These are phyloP conservation scores for Trichoderma asperelloides DNA, from an alignment of 495 filamentous ascomycete species.

Conservation along the genomic window DNA sequence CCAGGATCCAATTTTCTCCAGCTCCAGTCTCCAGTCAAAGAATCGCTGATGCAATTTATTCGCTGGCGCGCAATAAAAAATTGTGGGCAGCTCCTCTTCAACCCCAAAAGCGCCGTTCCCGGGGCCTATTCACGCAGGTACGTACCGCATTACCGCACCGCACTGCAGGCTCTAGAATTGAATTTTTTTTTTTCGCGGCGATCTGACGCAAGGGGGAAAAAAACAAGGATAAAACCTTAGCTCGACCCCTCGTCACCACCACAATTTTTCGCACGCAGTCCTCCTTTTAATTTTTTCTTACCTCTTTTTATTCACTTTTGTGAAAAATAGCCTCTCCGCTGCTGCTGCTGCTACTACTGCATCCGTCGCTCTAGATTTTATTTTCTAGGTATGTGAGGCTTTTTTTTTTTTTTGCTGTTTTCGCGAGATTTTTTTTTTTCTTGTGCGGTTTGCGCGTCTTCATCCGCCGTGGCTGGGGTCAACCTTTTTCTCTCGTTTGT, in stretches of 20 bases:
- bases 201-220: neutral
- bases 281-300: neutral
- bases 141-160: neutral
- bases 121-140: too few relatives aligned
- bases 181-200: neutral
- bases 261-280: neutral
- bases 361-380: neutral
- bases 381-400: neutral
- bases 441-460: neutral
- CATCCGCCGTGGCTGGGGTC: neutral
- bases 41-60: too few relatives aligned
- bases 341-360: neutral
- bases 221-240: conserved; percentile 3
- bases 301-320: neutral
- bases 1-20: too few relatives aligned
- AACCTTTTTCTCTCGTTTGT: neutral
- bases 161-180: neutral
- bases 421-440: neutral
- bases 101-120: too few relatives aligned
- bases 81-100: too few relatives aligned
- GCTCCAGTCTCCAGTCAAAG: too few relatives aligned
- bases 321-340: neutral
- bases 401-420: neutral
- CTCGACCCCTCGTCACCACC: neutral
- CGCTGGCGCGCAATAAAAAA: too few relatives aligned